Evolutionary conservation across 2,329 filamentous ascomycete genomes (phyloP).

Genomic region (Penicillium sp.): DNA sequence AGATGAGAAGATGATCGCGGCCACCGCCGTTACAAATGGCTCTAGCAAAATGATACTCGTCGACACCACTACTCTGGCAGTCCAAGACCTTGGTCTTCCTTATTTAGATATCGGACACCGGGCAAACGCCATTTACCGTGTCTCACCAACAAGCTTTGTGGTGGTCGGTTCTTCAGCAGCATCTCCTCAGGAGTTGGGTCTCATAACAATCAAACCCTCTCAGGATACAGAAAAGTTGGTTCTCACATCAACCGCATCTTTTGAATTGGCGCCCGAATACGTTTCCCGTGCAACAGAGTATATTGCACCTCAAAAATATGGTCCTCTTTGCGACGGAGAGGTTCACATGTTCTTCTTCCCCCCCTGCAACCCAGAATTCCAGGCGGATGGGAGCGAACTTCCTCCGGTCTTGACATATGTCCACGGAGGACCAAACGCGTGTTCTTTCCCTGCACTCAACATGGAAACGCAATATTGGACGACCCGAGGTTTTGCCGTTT

Average conservation of each 20-base stretch:
- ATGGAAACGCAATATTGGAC: conserved; percentile 58
- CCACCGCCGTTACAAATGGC: conserved; percentile 24
- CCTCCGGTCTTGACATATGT: conserved; percentile 57
- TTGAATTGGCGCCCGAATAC: conserved; percentile 20
- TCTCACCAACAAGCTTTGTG: conserved; percentile 23
- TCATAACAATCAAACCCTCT: conserved; percentile 17
- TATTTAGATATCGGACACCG: conserved; percentile 21
- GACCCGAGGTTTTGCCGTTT: conserved; percentile 58
- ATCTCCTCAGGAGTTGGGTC: conserved; percentile 24
- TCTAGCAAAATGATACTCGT: conserved; percentile 25
- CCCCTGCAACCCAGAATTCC: conserved; percentile 53
- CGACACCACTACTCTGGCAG: conserved; percentile 14
- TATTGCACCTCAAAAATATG: conserved; percentile 38
- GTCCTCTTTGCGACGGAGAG: conserved; percentile 23
- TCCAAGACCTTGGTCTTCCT: conserved; percentile 21
- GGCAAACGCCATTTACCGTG: conserved; percentile 18
- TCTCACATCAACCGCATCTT: conserved; percentile 23
- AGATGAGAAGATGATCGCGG: conserved; percentile 24
- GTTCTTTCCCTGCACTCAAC: conserved; percentile 49
- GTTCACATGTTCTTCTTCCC: conserved; percentile 56
- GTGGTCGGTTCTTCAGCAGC: conserved; percentile 26
- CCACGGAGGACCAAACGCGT: conserved; percentile 58
- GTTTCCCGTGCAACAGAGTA: conserved; percentile 41
- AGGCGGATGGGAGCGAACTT: conserved; percentile 40
- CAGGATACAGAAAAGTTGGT: conserved; percentile 10